phyloP scores from a whole-genome alignment of 1,284 basidiomycete genomes.

The Puccinia polysora region DNA sequence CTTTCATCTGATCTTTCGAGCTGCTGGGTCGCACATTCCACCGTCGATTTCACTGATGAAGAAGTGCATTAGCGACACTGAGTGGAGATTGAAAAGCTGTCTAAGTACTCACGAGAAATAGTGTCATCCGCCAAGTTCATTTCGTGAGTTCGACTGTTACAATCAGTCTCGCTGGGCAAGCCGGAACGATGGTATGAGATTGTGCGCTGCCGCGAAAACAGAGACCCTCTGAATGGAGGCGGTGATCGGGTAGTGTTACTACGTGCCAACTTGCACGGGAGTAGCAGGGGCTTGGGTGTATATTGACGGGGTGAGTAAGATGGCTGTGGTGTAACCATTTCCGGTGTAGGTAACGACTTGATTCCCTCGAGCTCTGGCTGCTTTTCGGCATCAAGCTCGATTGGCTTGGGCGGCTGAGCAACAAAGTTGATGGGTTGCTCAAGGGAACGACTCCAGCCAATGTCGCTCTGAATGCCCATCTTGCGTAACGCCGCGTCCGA shows the following conservation, averaged over 20 bases:
- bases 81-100: neutral
- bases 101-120: neutral
- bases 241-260: conserved; percentile 11
- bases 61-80: neutral
- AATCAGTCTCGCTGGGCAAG: neutral
- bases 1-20: neutral
- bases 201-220: neutral
- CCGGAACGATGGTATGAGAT: neutral
- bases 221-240: neutral
- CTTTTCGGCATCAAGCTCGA: conserved; percentile 6
- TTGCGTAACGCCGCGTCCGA: conserved; percentile 26
- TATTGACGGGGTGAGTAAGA: conserved; percentile 32
- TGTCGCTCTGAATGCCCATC: conserved; percentile 1
- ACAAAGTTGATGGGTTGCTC: conserved; percentile 11
- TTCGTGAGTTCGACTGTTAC: neutral
- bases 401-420: neutral
- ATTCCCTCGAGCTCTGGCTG: neutral
- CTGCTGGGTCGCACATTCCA: neutral
- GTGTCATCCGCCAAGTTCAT: neutral
- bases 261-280: conserved; percentile 23
- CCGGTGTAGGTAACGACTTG: neutral
- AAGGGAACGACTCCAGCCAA: neutral
- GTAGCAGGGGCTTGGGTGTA: conserved; percentile 21
- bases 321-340: neutral
- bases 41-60: neutral